Evolutionary conservation across 441 rosid genomes (phyloP), one percentile per base, ranked within the genome.

Genomic region (Pelargonium fulgidum): DNA sequence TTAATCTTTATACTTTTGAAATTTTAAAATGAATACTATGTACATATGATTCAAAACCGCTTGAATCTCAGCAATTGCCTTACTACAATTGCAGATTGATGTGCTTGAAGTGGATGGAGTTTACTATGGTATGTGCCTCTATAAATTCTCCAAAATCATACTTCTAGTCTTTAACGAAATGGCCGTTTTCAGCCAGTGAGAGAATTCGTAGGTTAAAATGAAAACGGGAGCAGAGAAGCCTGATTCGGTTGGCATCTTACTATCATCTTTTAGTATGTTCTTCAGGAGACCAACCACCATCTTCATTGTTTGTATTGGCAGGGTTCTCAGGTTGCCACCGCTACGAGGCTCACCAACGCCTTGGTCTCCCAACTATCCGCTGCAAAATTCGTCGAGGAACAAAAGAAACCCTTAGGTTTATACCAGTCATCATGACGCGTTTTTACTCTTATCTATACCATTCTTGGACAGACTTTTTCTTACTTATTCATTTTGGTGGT

Each of bases 271-370:
- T 22, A 4, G 0, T 61, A 2, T 67, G 17, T 65, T 3, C 13
- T 36, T 29, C 9, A 24, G 24, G 41, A 13, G n/a, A 62, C 42
- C 17, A 7, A 39, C 29, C 47, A 64, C 22, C 61, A 44, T 7
- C 8, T 1, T 11, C 56, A 14, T 44, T 71, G 0, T n/a, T 47
- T 58, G 4, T 7, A 7, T 16, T 68, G 1, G 12, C 54, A 89
- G 96, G 98, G 65, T 93, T 93, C 82, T 91, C 98, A 0, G 97
- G 97, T 20, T 93, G 98, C 70, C 98, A 89, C 70, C 85, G 96
- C 3, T 93, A 80, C 1, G 98, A 91, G 81, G 96, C 97, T 68
- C 94, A 93, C 76, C 95, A 83, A 79, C 86, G 82, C 72, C 83
- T 89, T 16, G 90, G 97, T 0, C 89, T 88, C 20, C 93, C 92